phyloP scores from a whole-genome alignment of 352 stramenopile genomes.

The Albugo candida region DNA sequence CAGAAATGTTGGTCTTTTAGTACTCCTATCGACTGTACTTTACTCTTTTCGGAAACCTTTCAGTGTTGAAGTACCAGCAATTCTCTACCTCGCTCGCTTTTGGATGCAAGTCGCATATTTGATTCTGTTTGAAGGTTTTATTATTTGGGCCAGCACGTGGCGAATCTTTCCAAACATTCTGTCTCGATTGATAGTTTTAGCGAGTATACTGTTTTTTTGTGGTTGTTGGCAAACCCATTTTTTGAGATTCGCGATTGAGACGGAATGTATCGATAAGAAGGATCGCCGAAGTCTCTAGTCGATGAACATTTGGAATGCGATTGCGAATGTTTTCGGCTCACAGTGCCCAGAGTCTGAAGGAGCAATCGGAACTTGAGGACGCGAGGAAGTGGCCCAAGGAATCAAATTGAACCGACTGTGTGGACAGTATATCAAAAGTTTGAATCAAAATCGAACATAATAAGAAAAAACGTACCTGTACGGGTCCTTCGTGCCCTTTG shows the following conservation, averaged over 20 bases:
- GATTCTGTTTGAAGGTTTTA: conserved; percentile 25
- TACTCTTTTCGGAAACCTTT: conserved; percentile 11
- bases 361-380: conserved; percentile 84
- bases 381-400: conserved; percentile 76
- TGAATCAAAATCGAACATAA: conserved; percentile 1
- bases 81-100: conserved; percentile 36
- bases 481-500: conserved; percentile 80
- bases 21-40: conserved; percentile 31
- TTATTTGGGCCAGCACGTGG: conserved; percentile 72
- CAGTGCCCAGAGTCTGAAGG: conserved; percentile 78
- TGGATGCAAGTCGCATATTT: conserved; percentile 40
- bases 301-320: background rate
- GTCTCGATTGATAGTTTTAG: conserved; percentile 44
- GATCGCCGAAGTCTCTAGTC: conserved; percentile 35
- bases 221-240: conserved; percentile 46
- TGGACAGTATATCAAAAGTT: conserved; percentile 3
- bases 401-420: conserved; percentile 78
- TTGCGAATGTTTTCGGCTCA: background rate
- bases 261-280: conserved; percentile 62
- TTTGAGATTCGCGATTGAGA: conserved; percentile 40
- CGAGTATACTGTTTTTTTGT: conserved; percentile 25
- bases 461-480: conserved; percentile 55
- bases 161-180: conserved; percentile 53
- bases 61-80: too few species aligned
- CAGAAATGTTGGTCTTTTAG: too few species aligned